Evolutionary conservation across 352 stramenopile species (phyloP).

Genomic region (Pythium insidiosum): DNA sequence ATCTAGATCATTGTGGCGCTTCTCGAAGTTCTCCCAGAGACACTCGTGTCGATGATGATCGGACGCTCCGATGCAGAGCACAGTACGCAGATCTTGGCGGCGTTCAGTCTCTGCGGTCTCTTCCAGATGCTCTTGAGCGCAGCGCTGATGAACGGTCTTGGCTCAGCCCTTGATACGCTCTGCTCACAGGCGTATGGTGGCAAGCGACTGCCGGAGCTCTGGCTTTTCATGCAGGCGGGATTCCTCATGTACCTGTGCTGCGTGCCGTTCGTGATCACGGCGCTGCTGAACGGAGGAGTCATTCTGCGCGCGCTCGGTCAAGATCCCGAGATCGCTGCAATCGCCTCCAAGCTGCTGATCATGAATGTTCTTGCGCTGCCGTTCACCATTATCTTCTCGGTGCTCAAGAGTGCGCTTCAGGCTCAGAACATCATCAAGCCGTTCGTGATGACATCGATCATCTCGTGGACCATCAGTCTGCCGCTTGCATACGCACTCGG

Average conservation of each 20-base stretch:
- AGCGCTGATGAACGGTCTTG: conserved; percentile 12
- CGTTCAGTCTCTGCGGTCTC: conserved; percentile 31
- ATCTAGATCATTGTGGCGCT: conserved; percentile 29
- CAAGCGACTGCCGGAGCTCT: conserved; percentile 27
- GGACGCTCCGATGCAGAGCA: conserved; percentile 25
- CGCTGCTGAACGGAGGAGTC: conserved; percentile 15
- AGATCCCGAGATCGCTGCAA: conserved; percentile 15
- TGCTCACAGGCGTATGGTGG: conserved; percentile 30
- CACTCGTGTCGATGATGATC: conserved; percentile 39
- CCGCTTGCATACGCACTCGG: conserved; percentile 24
- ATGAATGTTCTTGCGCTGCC: conserved; percentile 15
- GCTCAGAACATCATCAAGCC: conserved; percentile 29
- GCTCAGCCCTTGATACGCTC: conserved; percentile 24
- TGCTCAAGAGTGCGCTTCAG: conserved; percentile 21
- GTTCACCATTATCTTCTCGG: conserved; percentile 15
- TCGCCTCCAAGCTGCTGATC: conserved; percentile 17
- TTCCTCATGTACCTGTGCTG: conserved; percentile 13
- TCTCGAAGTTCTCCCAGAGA: conserved; percentile 34
- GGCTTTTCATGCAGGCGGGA: conserved; percentile 29
- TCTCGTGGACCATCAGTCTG: conserved; percentile 14
- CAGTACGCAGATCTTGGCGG: conserved; percentile 37
- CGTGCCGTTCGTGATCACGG: conserved; percentile 5
- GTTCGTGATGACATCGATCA: conserved; percentile 18
- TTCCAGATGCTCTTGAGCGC: conserved; percentile 21
- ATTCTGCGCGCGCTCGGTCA: conserved; percentile 26